Evolutionary conservation across 176 grass and related monocot genomes (phyloP), one percentile per base, ranked within the genome.

Genomic region (Oryza longistaminata): DNA sequence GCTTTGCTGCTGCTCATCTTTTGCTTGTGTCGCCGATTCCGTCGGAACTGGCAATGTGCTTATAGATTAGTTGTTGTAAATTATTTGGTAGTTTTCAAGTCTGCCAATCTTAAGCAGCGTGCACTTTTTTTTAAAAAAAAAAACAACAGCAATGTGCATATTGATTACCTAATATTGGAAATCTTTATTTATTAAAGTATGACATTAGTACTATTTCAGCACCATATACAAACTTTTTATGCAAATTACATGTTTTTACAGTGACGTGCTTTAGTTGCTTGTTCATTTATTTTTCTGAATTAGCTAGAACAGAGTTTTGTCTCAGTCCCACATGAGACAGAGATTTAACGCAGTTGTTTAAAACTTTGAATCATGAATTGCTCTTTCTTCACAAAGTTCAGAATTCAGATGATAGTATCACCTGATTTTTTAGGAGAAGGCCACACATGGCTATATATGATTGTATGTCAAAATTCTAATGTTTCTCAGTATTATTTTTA

Each of bases 271-370:
- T n/a, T 60, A 21, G 6, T n/a, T 60, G 53, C 45, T 15, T 70
- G 66, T 11, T 35, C 31, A 53, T 81, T 81, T 81, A 31, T 52
- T 81, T 80, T 79, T 40, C 12, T n/a, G 12, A 69, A 81, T 19
- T 53, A 53, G 11, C 44, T 68, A 48, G 24, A 82, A 26, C n/a
- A 50, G 50, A 85, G 76, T 8, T 26, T 12, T 73, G 25, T 40
- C 5, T 14, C 14, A 7, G 6, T 62, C 50, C 17, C 19, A 27
- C 10, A 16, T 29, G 52, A 61, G n/a, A 21, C n/a, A 72, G 5
- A 37, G 14, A 53, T 48, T 60, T 48, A 22, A 33, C 44, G 19
- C 17, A 68, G 9, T 21, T 68, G 33, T 66, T 64, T 85, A 5
- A 0, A 53, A 53, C 50, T 53, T 53, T 48, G 60, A 72, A 75